Base-by-base conservation (phyloP, 2,329 filamentous ascomycete genomes). In the Triangularia verruculosa region DNA sequence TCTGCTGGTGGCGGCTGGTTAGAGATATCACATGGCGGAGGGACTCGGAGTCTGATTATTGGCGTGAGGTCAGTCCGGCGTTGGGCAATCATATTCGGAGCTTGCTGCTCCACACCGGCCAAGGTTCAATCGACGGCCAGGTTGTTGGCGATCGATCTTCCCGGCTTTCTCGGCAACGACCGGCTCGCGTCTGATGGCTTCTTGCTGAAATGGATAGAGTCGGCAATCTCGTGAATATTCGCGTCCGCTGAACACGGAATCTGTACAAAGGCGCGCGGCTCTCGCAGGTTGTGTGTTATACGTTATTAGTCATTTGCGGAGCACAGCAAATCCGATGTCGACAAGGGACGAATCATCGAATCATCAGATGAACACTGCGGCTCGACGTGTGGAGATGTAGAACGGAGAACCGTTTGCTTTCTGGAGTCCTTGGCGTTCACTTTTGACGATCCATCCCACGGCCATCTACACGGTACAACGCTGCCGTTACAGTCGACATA, bases 11-110 rank as follows among this genome's bases (percentile, higher is more conserved):
- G 62, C 57, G 58, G 51, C 32, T 52, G 22, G 54, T 9, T 32
- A 54, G 43, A 57, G 28, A 63, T 66, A 68, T 70, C 67, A 69
- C 68, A 69, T 64, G 65, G 66, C 20, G 57, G 57, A 52, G 57
- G 58, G 39, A 27, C 34, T 59, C 54, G 51, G 32, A 25, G 61
- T 22, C 56, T 47, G 30, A 57, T 65, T 22, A 69, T 70, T 69
- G 66, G 67, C 56, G 54, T 66, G 57, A 47, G 17, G 17, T n/a
- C 27, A 28, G 27, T 55, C 30, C n/a, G 34, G 17, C 15, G 43
- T 55, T 32, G 28, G 57, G 61, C 63, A 64, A 67, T 65, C 62
- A 66, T 32, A 57, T 32, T 63, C 56, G 11, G 62, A 62, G 52
- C 57, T 61, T 22, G 22, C 55, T 59, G 56, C 61, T 61, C 67